Evolutionary conservation across 192 early-diverging fungal genomes (phyloP), one percentile per base, ranked within the genome.

Genomic region (Allomyces macrogynus): DNA sequence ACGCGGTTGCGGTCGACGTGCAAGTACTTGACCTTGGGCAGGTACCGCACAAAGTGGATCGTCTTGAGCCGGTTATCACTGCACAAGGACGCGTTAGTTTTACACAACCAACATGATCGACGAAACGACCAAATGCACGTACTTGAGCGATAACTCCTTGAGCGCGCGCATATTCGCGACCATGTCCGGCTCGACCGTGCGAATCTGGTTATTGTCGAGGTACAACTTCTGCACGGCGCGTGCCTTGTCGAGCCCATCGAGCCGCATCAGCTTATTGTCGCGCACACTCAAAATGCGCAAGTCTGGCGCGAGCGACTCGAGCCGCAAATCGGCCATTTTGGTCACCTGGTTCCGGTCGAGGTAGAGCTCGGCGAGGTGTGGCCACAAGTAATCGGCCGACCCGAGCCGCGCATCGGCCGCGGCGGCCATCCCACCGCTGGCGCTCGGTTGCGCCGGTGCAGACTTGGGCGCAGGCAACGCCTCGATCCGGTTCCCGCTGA

Each of bases 41-140:
- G 20, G 20, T 20, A 57, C 16, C 20, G 12, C 16, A 57, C 16
- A 5, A 57, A 57, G 5, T 20, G 49, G 9, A 57, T 57, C 49
- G 49, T 57, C 49, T 57, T 57, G 49, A 57, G 49, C 49, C 49
- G 49, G 49, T 57, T 57, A n/a, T 57, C 49, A 57, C 49, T 57
- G 12, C 32, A 40, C 32, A 1, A 40, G 4, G 4, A 40, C 3
- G 32, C 32, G 3, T 40, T 40, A 40, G 7, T 40, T n/a, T 8
- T 40, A 7, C 32, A 8, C 7, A 7, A 40, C 7, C 32, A 40
- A 7, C 32, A 40, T 3, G n/a, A n/a, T n/a, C n/a, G n/a, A n/a
- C n/a, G n/a, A n/a, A n/a, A n/a, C n/a, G 4, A 40, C 32, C 4
- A 8, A 8, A 2, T 5, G 5, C 20, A 57, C 49, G 49, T 3